phyloP scores from a whole-genome alignment of 2,329 filamentous ascomycete genomes.

The Amesomyces nigricolor region DNA sequence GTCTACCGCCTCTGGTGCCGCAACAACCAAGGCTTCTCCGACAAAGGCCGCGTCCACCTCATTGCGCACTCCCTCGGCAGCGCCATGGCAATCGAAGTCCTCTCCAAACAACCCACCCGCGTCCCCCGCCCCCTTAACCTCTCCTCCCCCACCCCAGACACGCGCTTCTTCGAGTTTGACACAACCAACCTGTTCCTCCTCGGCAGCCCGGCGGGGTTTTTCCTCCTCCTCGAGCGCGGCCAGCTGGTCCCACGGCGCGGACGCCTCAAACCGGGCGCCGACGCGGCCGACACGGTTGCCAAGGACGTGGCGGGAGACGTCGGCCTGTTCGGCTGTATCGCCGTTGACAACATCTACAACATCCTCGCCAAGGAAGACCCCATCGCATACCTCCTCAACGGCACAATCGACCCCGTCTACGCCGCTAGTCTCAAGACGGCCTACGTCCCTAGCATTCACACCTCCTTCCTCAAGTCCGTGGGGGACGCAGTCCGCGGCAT shows the following conservation, averaged over 20 bases:
- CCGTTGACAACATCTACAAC: slow-evolving; percentile 96
- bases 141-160: slow-evolving; percentile 37
- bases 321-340: slow-evolving; percentile 81
- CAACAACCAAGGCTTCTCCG: slow-evolving; percentile 82
- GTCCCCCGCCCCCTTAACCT: slow-evolving; percentile 48
- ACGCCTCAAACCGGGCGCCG: slow-evolving; percentile 67
- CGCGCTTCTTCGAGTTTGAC: slow-evolving; percentile 78
- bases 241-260: slow-evolving; percentile 69
- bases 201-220: slow-evolving; percentile 88
- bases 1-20: slow-evolving; percentile 94
- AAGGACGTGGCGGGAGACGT: slow-evolving; percentile 65
- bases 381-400: slow-evolving; percentile 88
- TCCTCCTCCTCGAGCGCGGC: slow-evolving; percentile 74
- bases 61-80: slow-evolving; percentile 92
- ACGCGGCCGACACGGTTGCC: slow-evolving; percentile 53
- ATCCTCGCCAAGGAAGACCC: slow-evolving; percentile 67
- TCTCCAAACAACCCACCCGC: slow-evolving; percentile 79
- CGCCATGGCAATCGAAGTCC: slow-evolving; percentile 87
- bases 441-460: slow-evolving; percentile 67
- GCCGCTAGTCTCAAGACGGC: slow-evolving; percentile 70
- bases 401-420: slow-evolving; percentile 77
- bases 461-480: slow-evolving; percentile 60
- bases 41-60: slow-evolving; percentile 79
- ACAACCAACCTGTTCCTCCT: slow-evolving; percentile 84
- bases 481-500: slow-evolving; percentile 54